phyloP scores from a whole-genome alignment of 257 asterid species.

The Solanum neorickii region DNA sequence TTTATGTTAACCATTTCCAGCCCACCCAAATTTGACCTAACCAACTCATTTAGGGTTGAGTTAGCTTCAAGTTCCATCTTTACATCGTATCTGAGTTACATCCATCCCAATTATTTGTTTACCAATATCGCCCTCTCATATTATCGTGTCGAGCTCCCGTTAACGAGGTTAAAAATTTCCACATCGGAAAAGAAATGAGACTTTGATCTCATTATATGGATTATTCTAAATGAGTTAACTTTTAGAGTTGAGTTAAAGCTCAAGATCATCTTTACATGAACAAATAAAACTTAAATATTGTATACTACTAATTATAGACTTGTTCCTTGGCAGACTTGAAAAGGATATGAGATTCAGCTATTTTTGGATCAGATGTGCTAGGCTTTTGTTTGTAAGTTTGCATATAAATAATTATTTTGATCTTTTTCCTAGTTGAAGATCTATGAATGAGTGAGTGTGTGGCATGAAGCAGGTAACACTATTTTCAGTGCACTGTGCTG shows the following conservation, averaged over 20 bases:
- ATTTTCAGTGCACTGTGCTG: conserved; percentile 77
- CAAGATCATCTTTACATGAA: neutral
- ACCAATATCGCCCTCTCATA: neutral
- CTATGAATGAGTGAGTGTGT: neutral
- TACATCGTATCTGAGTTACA: too few relatives aligned
- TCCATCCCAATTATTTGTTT: neutral
- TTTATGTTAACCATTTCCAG: too few relatives aligned
- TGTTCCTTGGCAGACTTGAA: conserved; percentile 49
- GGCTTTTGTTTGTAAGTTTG: conserved; percentile 68
- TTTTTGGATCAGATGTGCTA: conserved; percentile 84
- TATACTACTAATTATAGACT: neutral
- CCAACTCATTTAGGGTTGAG: too few relatives aligned
- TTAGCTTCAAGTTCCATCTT: too few relatives aligned
- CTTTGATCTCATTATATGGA: neutral
- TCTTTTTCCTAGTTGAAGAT: neutral
- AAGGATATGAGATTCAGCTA: conserved; percentile 90
- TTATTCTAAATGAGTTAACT: neutral
- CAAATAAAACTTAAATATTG: neutral
- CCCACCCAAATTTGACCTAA: too few relatives aligned
- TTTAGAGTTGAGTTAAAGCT: neutral
- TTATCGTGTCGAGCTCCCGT: neutral
- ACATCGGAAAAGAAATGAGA: neutral
- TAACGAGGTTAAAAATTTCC: neutral
- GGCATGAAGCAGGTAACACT: conserved; percentile 49
- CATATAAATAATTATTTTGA: neutral